phyloP scores from a whole-genome alignment of 495 filamentous ascomycete genomes.

The Collariella sp. region DNA sequence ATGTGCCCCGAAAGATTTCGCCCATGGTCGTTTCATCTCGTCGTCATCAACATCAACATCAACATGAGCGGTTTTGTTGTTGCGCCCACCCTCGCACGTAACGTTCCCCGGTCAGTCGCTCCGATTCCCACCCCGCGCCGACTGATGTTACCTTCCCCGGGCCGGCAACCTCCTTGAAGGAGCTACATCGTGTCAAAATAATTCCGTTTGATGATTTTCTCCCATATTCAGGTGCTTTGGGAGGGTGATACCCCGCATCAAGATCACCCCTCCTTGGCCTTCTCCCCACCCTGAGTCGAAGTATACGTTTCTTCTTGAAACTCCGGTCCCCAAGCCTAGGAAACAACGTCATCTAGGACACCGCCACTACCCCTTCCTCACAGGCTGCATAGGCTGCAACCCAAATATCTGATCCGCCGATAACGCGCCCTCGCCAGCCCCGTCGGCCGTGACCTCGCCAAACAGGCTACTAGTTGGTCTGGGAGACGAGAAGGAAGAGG shows the following conservation, averaged over 20 bases:
- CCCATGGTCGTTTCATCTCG: too few relatives aligned
- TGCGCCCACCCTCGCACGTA: too few relatives aligned
- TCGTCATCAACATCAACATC: too few relatives aligned
- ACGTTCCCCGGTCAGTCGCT: not conserved
- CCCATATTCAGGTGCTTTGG: not conserved
- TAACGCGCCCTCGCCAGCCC: slow-evolving; percentile 14
- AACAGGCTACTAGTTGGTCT: slow-evolving; percentile 33
- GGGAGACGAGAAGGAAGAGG: not conserved
- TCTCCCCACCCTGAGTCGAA: too few relatives aligned
- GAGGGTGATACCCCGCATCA: not conserved
- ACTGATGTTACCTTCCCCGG: not conserved
- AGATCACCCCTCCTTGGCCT: not conserved
- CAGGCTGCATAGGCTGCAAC: slow-evolving; percentile 31
- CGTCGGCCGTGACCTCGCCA: slow-evolving; percentile 39
- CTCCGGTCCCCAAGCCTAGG: too few relatives aligned
- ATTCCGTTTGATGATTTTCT: not conserved
- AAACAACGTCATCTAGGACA: too few relatives aligned
- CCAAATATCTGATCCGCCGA: slow-evolving; percentile 40
- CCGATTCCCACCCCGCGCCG: too few relatives aligned
- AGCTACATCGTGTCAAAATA: not conserved
- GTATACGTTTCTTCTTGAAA: too few relatives aligned
- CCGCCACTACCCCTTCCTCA: slow-evolving; percentile 17
- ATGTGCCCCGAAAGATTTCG: too few relatives aligned
- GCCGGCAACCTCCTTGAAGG: not conserved
- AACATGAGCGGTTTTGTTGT: too few relatives aligned